Evolutionary conservation across 73 alveolate species (phyloP).

Genomic region (Tetrahymena elliotti): DNA sequence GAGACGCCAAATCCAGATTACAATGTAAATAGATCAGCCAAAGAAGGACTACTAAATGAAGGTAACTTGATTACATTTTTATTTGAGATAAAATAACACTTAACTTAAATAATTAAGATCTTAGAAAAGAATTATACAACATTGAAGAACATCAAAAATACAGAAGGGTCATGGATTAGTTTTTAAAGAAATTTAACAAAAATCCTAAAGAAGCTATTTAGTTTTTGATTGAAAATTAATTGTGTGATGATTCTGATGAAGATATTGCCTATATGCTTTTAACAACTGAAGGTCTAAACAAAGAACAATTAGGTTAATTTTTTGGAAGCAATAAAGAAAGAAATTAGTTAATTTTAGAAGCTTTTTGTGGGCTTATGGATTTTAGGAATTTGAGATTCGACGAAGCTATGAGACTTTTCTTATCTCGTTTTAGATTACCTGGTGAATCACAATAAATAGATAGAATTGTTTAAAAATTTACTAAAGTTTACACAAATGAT

Average conservation of each 20-base stretch:
- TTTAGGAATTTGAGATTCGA: conserved; percentile 37
- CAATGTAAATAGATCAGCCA: neutral
- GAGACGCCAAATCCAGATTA: neutral
- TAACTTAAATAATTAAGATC: neutral
- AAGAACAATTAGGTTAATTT: conserved; percentile 44
- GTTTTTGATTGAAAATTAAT: conserved; percentile 9
- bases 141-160: neutral
- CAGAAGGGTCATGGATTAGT: conserved; percentile 8
- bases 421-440: conserved; percentile 51
- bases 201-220: conserved; percentile 22
- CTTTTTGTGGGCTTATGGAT: conserved; percentile 38
- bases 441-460: conserved; percentile 65
- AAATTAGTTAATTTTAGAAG: conserved; percentile 27
- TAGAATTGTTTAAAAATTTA: conserved; percentile 48
- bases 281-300: conserved; percentile 58
- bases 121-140: neutral
- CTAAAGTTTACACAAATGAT: conserved; percentile 42
- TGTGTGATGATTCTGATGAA: conserved; percentile 7
- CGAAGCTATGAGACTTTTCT: conserved; percentile 56
- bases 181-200: conserved; percentile 14
- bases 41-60: neutral
- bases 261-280: conserved; percentile 45
- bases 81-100: neutral
- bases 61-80: neutral
- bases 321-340: conserved; percentile 45